Evolutionary conservation across 805 yeast genomes (phyloP), one percentile per base, ranked within the genome.

Genomic region (Cyberlindnera mississippiensis): DNA sequence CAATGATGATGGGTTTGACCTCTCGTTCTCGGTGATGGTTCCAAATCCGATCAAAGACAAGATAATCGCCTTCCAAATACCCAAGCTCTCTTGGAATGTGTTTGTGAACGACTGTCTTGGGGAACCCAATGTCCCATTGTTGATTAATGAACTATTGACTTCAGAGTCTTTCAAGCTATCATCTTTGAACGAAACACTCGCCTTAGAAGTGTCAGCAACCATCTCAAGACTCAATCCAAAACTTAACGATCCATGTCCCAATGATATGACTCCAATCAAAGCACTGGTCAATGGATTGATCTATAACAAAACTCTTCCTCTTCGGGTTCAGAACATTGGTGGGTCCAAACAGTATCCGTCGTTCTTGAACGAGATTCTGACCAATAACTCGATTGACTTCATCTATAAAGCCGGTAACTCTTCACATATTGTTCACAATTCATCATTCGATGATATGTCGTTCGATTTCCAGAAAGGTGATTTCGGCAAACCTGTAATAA

Each of bases 71-170:
- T 40, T 56, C 47, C 17, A 48, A 13, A 44, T 71, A 5, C 76
- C 77, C 10, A 33, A 44, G 8, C 41, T 69, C 6, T 43, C 51
- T 4, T 71, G 75, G 74, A 55, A 59, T 14, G 9, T 70, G 2
- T 49, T 54, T 10, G 43, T 69, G 14, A 55, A 64, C 7, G 72
- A 66, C 49, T 72, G 77, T 48, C 20, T 51, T 22, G 51, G 52
- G 2, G 31, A 51, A 1, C 60, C 62, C 12, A 46, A 51, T 1
- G 61, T 70, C 9, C 39, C 48, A 4, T 24, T 71, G 9, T 61
- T 69, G 10, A 51, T 46, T 8, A 19, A 45, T 13, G 31, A 28
- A 24, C 28, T 12, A 28, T 57, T 2, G 24, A 31, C 18, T 1
- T 30, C 52, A 4, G 36, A 40, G 8, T 14, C 35, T 4, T 50